Conservation (phyloP, 2,329 filamentous ascomycete genomes). For the Pseudophaeomoniella oleicola region DNA sequence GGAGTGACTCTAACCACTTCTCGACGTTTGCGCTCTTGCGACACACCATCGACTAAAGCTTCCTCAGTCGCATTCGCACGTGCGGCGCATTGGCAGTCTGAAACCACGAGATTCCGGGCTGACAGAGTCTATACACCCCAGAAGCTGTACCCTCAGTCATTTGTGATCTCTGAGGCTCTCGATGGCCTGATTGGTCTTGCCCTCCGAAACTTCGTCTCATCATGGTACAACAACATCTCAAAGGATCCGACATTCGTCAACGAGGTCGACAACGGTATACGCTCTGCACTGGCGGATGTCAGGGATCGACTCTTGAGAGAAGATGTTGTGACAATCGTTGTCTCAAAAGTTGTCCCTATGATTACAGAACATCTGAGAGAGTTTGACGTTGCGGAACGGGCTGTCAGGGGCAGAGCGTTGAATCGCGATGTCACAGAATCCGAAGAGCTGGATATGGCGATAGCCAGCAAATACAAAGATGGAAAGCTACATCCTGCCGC, state of each 20-base stretch:
- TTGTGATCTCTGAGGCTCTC: constrained; percentile 63
- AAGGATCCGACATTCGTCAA: constrained; percentile 65
- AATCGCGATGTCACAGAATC: constrained; percentile 88
- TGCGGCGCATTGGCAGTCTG: constrained; percentile 51
- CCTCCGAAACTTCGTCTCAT: constrained; percentile 67
- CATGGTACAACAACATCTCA: constrained; percentile 84
- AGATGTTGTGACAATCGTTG: constrained; percentile 72
- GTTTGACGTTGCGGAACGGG: constrained; percentile 78
- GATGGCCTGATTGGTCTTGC: constrained; percentile 66
- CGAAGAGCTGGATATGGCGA: constrained; percentile 86
- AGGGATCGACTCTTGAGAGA: constrained; percentile 57
- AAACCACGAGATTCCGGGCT: constrained; percentile 51
- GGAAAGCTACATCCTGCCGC: constrained; percentile 81
- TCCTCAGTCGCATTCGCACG: constrained; percentile 43
- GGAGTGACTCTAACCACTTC: constrained; percentile 44
- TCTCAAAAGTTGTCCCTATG: constrained; percentile 72
- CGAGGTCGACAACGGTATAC: constrained; percentile 69
- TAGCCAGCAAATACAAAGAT: constrained; percentile 84
- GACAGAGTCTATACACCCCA: constrained; percentile 52
- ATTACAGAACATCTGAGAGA: constrained; percentile 79
- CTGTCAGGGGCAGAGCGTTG: constrained; percentile 73
- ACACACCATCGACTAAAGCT: constrained; percentile 14
- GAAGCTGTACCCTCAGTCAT: constrained; percentile 61
- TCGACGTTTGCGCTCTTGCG: constrained; percentile 27
- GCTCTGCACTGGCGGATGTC: constrained; percentile 56